These are phyloP conservation scores for Candida sakaeoensis DNA, from an alignment of 805 yeast species.

Conservation along the genomic window DNA sequence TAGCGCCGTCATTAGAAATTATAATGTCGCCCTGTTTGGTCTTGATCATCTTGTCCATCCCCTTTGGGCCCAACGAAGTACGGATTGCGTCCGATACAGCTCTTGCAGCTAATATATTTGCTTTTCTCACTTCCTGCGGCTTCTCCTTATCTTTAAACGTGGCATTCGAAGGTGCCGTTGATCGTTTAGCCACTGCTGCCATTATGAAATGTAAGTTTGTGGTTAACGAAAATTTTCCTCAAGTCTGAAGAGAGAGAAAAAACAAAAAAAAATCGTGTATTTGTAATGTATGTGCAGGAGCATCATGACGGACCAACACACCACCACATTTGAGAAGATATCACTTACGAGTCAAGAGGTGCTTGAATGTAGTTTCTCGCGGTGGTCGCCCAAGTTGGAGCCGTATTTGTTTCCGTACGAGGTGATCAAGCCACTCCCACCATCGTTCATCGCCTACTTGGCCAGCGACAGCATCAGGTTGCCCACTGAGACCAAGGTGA, in stretches of 20 bases:
- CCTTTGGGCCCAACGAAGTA: conserved; percentile 96
- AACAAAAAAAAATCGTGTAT: conserved; percentile 1
- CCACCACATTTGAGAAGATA: conserved; percentile 28
- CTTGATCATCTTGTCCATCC: conserved; percentile 99
- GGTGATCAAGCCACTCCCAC: conserved; percentile 32
- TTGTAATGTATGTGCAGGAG: not conserved
- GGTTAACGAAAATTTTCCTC: not conserved
- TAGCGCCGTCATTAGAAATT: conserved; percentile 97
- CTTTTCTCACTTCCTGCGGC: conserved; percentile 89
- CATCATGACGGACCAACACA: not conserved
- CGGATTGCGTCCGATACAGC: conserved; percentile 95
- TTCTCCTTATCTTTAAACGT: conserved; percentile 91
- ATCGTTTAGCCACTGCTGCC: conserved; percentile 10
- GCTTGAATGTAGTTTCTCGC: conserved; percentile 30
- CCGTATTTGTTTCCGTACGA: conserved; percentile 18
- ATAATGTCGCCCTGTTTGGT: conserved; percentile 89
- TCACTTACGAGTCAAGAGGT: conserved; percentile 24
- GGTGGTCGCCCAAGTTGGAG: conserved; percentile 28
- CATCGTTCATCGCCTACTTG: conserved; percentile 30
- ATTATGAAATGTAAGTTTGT: not conserved
- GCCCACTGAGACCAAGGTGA: conserved; percentile 15
- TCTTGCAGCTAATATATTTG: conserved; percentile 86
- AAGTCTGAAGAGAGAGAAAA: not conserved
- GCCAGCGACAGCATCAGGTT: conserved; percentile 22
- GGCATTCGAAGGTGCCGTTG: conserved; percentile 60